Evolutionary conservation across 805 yeast species (phyloP), one percentile per base, ranked within the genome.

Genomic region (Metschnikowia peoriensis): DNA sequence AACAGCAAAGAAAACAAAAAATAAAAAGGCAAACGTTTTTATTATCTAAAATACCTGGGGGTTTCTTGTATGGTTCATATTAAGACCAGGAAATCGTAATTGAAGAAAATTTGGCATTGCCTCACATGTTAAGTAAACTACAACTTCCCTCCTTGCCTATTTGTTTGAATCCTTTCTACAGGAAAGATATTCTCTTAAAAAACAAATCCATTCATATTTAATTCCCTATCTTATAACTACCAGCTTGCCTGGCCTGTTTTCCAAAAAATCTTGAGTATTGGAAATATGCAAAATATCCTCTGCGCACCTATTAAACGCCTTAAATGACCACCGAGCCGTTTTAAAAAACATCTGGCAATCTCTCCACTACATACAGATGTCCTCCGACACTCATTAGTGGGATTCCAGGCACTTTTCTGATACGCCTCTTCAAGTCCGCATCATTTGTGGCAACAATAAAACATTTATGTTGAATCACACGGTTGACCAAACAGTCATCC

Each of bases 401-500:
- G 56, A 94, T 88, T 63, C 99, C 99, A 1, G 99, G 99, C 28
- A 94, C 90, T 70, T 94, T 94, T 73, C 99, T 82, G 34, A 94
- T 82, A 69, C 99, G 81, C 65, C 97, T 84, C 67, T 94, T 94
- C 66, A 94, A 76, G 62, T 93, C 98, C 12, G 97, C 97, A 84
- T 94, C 99, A 67, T 93, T 94, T 1, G 98, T 93, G 46, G 99
- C 99, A 38, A 94, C 97, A 51, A 94, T 92, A 65, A 84, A 94
- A 71, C 99, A 94, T 68, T 94, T 94, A 73, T 94, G 98, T 65
- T 93, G 97, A 68, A 93, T 80, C 7, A 94, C 96, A 61, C 99
- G 79, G 67, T 88, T 85, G 15, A 94, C 98, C 8, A 94, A 68
- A 70, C 99, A 94, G 71, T 94, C 99, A 83, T 94, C 99, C 29